These are phyloP conservation scores for Chiua virens DNA, from an alignment of 768 basidiomycete species.

Conservation along the genomic window DNA sequence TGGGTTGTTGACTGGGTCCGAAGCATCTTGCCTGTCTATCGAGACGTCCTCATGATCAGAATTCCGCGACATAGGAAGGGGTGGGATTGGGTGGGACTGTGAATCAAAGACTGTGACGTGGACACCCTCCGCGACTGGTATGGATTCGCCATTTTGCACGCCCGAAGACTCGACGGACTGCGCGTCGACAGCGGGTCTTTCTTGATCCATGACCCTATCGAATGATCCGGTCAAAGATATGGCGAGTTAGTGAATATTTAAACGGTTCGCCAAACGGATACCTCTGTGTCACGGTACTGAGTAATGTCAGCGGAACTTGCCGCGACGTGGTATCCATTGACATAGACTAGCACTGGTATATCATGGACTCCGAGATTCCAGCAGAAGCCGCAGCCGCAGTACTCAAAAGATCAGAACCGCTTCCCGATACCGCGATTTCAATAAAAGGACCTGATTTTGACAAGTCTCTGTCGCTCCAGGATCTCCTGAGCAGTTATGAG, in stretches of 20 bases:
- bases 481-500: conserved; percentile 77
- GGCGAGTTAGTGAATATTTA: neutral
- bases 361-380: conserved; percentile 41
- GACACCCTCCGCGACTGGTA: conserved; percentile 6
- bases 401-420: conserved; percentile 69
- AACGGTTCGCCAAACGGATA: too few relatives aligned
- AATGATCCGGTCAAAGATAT: neutral
- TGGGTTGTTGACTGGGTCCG: neutral
- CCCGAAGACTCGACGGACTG: neutral
- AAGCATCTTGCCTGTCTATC: neutral
- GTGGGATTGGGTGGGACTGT: conserved; percentile 7
- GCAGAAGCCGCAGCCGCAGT: conserved; percentile 70
- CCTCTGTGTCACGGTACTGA: too few relatives aligned
- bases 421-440: conserved; percentile 61
- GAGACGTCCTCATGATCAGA: neutral
- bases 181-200: conserved; percentile 5
- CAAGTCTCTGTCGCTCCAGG: conserved; percentile 58
- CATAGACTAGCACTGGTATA: neutral
- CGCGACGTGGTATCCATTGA: conserved; percentile 3
- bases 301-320: conserved; percentile 26
- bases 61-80: neutral
- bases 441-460: conserved; percentile 91
- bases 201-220: conserved; percentile 19
- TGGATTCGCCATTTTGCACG: conserved; percentile 7
- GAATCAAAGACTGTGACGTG: conserved; percentile 3